phyloP scores from a whole-genome alignment of 768 basidiomycete species.

The Suillus variegatus region DNA sequence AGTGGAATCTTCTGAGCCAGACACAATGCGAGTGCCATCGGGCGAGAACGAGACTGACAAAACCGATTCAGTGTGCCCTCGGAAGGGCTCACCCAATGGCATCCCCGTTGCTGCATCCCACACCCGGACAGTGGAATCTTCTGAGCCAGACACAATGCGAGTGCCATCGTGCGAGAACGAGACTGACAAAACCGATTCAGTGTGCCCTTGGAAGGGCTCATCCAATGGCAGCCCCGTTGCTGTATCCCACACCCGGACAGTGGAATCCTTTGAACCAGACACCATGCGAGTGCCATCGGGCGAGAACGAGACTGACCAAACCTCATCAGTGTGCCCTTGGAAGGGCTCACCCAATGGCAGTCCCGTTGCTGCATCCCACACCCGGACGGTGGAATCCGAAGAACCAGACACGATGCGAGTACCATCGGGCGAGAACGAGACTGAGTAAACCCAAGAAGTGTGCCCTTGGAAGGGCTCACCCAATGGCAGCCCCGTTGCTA shows the following conservation, averaged over 20 bases:
- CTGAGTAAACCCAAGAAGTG: background rate
- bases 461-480: background rate
- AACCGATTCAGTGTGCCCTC: background rate
- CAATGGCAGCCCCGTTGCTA: slow-evolving; percentile 19
- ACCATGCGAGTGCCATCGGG: too few relatives aligned
- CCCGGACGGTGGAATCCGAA: background rate
- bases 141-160: slow-evolving; percentile 17
- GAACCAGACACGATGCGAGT: background rate
- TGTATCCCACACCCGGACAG: too few relatives aligned
- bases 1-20: background rate
- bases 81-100: background rate
- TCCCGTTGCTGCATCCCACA: background rate
- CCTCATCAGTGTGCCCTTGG: too few relatives aligned
- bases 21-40: slow-evolving; percentile 6
- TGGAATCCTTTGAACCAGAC: too few relatives aligned
- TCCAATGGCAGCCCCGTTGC: too few relatives aligned
- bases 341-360: too few relatives aligned
- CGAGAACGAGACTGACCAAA: too few relatives aligned
- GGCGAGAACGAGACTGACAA: background rate
- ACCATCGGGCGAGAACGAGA: background rate
- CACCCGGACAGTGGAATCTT: slow-evolving; percentile 15
- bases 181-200: slow-evolving; percentile 12
- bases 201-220: too few relatives aligned
- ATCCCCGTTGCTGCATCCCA: slow-evolving; percentile 14
- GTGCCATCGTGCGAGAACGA: slow-evolving; percentile 20